Evolutionary conservation across 495 filamentous ascomycete species (phyloP).

Genomic region (Neurospora sp.): DNA sequence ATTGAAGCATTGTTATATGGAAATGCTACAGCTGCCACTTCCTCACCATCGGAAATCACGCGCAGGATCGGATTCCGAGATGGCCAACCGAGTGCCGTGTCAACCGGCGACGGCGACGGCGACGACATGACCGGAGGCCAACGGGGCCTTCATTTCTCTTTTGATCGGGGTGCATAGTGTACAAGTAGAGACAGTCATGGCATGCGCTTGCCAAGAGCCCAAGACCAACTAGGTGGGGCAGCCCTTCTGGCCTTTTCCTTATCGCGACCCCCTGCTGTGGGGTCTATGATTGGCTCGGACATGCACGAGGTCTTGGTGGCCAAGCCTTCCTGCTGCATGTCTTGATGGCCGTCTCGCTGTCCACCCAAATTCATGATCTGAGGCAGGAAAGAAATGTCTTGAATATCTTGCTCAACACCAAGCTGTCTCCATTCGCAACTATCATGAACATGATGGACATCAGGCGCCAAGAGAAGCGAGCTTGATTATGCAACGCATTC

Average conservation of each 20-base stretch:
- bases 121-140: neutral
- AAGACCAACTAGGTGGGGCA: neutral
- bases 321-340: neutral
- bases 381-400: neutral
- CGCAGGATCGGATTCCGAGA: neutral
- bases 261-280: neutral
- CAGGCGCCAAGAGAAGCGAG: neutral
- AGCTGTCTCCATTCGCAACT: neutral
- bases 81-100: neutral
- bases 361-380: neutral
- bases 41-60: neutral
- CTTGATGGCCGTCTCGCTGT: too few species aligned
- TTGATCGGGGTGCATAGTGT: neutral
- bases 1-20: neutral
- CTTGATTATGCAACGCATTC: neutral
- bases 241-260: neutral
- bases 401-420: neutral
- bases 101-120: neutral
- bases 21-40: neutral
- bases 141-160: neutral
- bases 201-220: neutral
- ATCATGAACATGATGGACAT: neutral
- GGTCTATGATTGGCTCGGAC: neutral
- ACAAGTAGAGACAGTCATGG: neutral
- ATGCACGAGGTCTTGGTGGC: neutral